Percentiles rank a stretch among this genome's conserved stretches.
Conservation (phyloP, 352 stramenopile species). For the Globisporangium nunn region DNA sequence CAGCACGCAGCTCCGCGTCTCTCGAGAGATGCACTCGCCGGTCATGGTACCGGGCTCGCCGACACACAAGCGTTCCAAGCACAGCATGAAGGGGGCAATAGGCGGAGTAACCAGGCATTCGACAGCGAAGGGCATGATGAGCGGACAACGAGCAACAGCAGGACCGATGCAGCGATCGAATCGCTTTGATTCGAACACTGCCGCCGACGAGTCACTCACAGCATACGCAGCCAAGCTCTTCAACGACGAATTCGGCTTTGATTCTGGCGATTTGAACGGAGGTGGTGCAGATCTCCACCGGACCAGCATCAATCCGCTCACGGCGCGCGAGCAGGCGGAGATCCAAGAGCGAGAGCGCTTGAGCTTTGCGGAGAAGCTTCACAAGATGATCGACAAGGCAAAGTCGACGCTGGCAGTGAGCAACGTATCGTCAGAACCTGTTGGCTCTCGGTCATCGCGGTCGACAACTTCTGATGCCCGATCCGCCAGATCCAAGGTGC, state of each 20-base stretch:
- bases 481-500: neutral
- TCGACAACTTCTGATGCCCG: conserved; percentile 1
- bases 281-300: neutral
- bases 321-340: conserved; percentile 25
- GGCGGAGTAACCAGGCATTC: neutral
- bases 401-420: conserved; percentile 45
- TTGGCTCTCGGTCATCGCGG: neutral
- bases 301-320: conserved; percentile 12
- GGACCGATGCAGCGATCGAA: conserved; percentile 1
- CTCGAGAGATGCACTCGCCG: conserved; percentile 20
- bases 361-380: conserved; percentile 80
- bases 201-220: conserved; percentile 43
- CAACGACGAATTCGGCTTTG: conserved; percentile 25
- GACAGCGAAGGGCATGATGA: neutral
- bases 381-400: conserved; percentile 86
- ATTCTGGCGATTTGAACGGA: neutral
- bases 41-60: conserved; percentile 24
- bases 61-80: conserved; percentile 12
- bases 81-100: neutral
- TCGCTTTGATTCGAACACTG: neutral
- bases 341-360: conserved; percentile 50
- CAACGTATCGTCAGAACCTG: conserved; percentile 5
- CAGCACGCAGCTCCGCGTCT: conserved; percentile 30
- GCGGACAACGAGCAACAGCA: conserved; percentile 1
- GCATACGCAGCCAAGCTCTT: conserved; percentile 68